Evolutionary conservation across 1,139 yeast species (phyloP), one percentile per base, ranked within the genome.

Genomic region (Hanseniaspora gamundiae): DNA sequence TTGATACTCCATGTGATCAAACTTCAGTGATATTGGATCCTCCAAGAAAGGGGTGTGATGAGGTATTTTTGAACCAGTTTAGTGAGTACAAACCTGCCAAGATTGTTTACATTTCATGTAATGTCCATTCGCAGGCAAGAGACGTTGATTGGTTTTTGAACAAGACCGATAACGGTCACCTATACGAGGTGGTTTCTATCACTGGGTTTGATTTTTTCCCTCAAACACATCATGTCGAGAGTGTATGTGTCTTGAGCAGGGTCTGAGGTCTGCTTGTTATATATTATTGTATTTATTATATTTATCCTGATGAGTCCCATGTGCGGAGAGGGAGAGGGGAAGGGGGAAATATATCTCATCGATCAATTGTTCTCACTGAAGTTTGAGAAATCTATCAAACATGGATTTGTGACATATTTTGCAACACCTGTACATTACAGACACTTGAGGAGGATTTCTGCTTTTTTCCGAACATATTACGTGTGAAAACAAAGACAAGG

Each of bases 151-250:
- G 80, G 70, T 81, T 91, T 57, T 64, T 88, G 47, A 75, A 74
- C 49, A 70, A 77, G 41, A 80, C 91, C 4, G 71, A 66, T 26
- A 77, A 76, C 51, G 88, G 91, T 3, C 52, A 58, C 4, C 56
- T 71, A 31, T 91, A 86, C 65, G 67, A 65, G 48, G 74, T 91
- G 42, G 95, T 84, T 53, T 80, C 91, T 52, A 71, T 91, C 35
- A 77, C 88, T 57, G 98, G 98, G 1, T 91, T 91, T 64, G 98
- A 91, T 63, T 88, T 91, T 65, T 91, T 91, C 70, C 98, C 98
- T 3, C 97, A 88, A 62, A 91, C 98, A 0, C 95, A 91, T 58
- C 98, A 91, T 59, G 97, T 91, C 43, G 98, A 91, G 63, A 79
- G 94, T 59, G 94, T 88, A 27, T 95, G 95, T 9, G 96, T 91